Base-by-base conservation (phyloP, 202 grass and related monocot genomes). In the Schoenoplectus tabernaemontani region DNA sequence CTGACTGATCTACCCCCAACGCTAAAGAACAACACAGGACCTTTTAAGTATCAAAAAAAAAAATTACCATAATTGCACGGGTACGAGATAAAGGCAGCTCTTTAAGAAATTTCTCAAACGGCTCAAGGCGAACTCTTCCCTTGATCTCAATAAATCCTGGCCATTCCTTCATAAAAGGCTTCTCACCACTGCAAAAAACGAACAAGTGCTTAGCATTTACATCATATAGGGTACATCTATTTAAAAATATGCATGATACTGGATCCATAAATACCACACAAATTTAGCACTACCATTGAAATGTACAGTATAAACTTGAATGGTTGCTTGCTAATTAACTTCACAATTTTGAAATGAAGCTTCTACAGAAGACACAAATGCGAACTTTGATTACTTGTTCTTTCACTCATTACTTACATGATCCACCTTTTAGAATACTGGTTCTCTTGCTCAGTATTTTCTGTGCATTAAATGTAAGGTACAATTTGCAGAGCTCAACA, bases 121-220 rank as follows among this genome's bases (percentile, higher is more conserved):
- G 92, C 64, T 84, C 87, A 73, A 99, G 85, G 70, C 93, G 92
- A 64, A 99, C 96, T 91, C 96, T 95, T 77, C 96, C 96, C 65
- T 99, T 99, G 82, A 99, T 96, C 84, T 99, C 96, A 80, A 99
- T 81, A 78, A 99, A 87, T 75, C 82, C 92, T 39, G 87, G 85
- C 96, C 96, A 99, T 83, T 96, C 96, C 82, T 89, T 95, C 79
- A 84, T 81, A 12, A 86, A 86, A 80, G 90, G 87, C 84, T 96
- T 93, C 88, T 99, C 96, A 88, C 96, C 96, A 81, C 96, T 99
- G 88, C 61, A 86, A 85, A 92, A 23, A n/a, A n/a, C n/a, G n/a
- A 74, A 46, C 4, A 70, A 69, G 28, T 38, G 60, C 47, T 75
- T 75, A 36, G 51, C 11, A 75, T 75, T 54, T 56, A 19, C 16